Base-by-base conservation (phyloP, 768 basidiomycete genomes). In the Chalciporus sphaerocephalus region DNA sequence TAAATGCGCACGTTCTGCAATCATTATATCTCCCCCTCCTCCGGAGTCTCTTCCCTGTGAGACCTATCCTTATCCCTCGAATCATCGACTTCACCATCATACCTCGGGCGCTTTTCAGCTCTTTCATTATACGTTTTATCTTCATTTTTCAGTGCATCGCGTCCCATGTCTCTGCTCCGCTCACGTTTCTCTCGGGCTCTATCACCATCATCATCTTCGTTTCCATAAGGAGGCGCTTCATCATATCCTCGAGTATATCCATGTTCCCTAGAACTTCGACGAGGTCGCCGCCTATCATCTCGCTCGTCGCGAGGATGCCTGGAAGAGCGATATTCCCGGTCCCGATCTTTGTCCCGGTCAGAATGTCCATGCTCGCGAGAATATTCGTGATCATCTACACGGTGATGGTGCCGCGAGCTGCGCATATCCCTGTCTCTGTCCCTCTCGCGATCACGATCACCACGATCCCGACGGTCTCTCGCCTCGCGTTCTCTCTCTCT, bases 21-120 rank as follows among this genome's bases (percentile, higher is more conserved):
- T 23, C 38, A 51, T 75, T 56, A 91, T 56, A 92, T 92, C 62
- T 92, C 89, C 20, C 89, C 89, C 62, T 92, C 89, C 69, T 92
- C 90, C 2, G 89, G 90, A 35, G 83, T 88, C 60, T 91, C 89
- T 30, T 73, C 87, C 38, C 86, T 59, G 21, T 50, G 74, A 12
- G 67, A 68, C 46, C 60, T 60, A 30, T 67, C 56, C 21, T 58
- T 66, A 35, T 73, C 73, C 51, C 69, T 75, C 17, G 69, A 59
- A 12, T 75, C 74, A 62, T 38, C 71, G 62, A 17, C 64, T 63
- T 74, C 74, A 17, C 64, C 68, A 21, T 80, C 79, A 49, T 77
- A 79, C 47, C 77, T 71, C 40, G 79, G 64, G 38, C 80, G 74
- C 81, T 89, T 87, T 59, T 86, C 83, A 23, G 73, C 76, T 44